Base-by-base conservation (phyloP, 768 basidiomycete genomes). In the Serendipita sp. region DNA sequence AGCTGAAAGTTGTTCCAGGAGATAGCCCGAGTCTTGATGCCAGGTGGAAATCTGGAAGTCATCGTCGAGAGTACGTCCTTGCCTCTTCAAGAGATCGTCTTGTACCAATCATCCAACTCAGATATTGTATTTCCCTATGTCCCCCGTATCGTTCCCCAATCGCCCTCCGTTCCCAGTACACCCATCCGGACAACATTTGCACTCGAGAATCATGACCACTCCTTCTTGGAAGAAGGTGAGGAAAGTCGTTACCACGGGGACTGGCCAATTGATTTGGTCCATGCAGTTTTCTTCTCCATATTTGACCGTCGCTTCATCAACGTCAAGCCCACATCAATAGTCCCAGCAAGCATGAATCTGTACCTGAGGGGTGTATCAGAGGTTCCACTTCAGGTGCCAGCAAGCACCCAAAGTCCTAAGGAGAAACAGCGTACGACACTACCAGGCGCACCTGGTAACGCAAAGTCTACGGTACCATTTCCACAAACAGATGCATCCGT, bases 111-210 rank as follows among this genome's bases (percentile, higher is more conserved):
- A 28, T 60, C 35, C 8, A 28, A 10, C 24, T 8, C 32, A 60
- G 56, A 60, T 37, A 60, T 60, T 35, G 56, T 60, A 32, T 60
- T 60, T 35, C 56, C 56, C 18, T 60, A 60, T 60, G 34, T 60
- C 35, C 56, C 56, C 10, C 56, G 35, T 8, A 35, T 35, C 24
- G 34, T 60, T n/a, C 35, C 56, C 24, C 56, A 60, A 37, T 16
- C 56, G 34, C 18, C 56, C 4, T 32, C 35, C 56, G 16, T 35
- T 7, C 18, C 56, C 10, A 60, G 18, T 10, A 32, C 56, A n/a
- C 56, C 56, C 3, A 28, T 60, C 35, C 28, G 16, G 35, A 11
- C 24, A 60, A n/a, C 24, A 8, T 60, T 60, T 60, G 28, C 24
- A 16, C 56, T 60, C 16, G 24, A 24, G 34, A 30, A 35, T 28